These are phyloP conservation scores for Panaeolus cyanescens DNA, from an alignment of 768 basidiomycete genomes.

Conservation along the genomic window DNA sequence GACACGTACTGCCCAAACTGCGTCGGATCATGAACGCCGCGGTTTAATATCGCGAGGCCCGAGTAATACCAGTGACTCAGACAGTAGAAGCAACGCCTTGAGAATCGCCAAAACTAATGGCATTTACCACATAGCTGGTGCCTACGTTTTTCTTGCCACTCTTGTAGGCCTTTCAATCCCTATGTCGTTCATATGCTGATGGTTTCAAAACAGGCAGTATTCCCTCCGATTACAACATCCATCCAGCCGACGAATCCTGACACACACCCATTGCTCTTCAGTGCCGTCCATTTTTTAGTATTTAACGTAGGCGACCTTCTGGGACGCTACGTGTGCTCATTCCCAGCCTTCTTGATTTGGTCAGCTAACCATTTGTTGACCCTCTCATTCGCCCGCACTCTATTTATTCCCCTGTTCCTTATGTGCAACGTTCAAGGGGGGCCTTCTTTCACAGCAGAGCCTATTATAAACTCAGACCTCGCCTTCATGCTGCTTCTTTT, in stretches of 20 bases:
- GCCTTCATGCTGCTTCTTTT: conserved; percentile 76
- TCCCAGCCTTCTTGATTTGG: conserved; percentile 69
- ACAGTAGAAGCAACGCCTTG: conserved; percentile 34
- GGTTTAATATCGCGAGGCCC: conserved; percentile 36
- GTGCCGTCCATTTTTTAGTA: conserved; percentile 71
- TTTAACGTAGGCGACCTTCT: conserved; percentile 75
- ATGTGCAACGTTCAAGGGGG: conserved; percentile 79
- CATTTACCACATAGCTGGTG: conserved; percentile 69
- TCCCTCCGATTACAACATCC: conserved; percentile 82
- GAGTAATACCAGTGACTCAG: conserved; percentile 26
- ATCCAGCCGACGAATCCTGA: conserved; percentile 65
- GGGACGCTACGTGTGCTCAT: conserved; percentile 69
- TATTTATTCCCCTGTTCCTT: conserved; percentile 88
- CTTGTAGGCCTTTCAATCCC: conserved; percentile 51
- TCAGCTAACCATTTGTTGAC: conserved; percentile 60
- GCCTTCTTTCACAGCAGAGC: conserved; percentile 24
- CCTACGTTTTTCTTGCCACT: conserved; percentile 78
- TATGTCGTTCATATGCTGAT: conserved; percentile 2
- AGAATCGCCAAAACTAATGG: conserved; percentile 65
- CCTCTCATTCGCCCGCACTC: conserved; percentile 67
- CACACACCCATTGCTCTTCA: conserved; percentile 84
- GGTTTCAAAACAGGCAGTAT: conserved; percentile 63
- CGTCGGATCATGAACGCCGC: conserved; percentile 26
- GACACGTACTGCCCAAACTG: conserved; percentile 18
- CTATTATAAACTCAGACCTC: conserved; percentile 75